Evolutionary conservation across 495 filamentous ascomycete genomes (phyloP), one percentile per base, ranked within the genome.

Genomic region (Penicillium subrubescens): DNA sequence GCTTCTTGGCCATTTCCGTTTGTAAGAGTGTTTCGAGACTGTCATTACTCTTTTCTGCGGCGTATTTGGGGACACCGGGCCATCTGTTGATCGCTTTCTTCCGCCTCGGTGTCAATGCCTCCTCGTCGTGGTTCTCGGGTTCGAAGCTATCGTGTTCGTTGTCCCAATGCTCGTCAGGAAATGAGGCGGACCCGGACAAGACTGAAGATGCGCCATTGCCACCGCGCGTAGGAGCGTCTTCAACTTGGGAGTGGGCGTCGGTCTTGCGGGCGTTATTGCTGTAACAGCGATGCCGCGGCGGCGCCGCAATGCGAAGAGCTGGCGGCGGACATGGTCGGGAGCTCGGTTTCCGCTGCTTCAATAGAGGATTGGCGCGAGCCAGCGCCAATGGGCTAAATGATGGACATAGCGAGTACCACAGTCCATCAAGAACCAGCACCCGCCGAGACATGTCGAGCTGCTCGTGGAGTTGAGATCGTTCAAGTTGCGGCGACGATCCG

Each of bases 391-490:
- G 59, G 23, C 57, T 79, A 60, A 88, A 80, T 53, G 83, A 86
- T 39, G 87, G 89, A 75, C 88, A 89, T 31, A 92, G 77, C 75
- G 83, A 88, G 68, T 86, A 84, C 88, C 87, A 90, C 50, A 91
- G 79, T 59, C 85, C 88, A 73, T 90, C 87, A 44, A 88, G 64
- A 34, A 82, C 71, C 35, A 86, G 68, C 63, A 80, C 73, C 66
- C 70, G 71, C 58, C 71, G 75, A 57, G 79, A 76, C 86, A 86
- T 86, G 71, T 72, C 72, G 71, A 54, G 39, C 39, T 44, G 51
- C 61, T 68, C 58, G 34, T 25, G 34, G 21, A 34, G 6, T 39
- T 11, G 19, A 12, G 8, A 23, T 12, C 12, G 7, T 56, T 23
- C 33, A 37, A 21, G 31, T 25, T 12, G 25, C 53, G 53, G 31